These are phyloP conservation scores for Dissophora ornata DNA, from an alignment of 192 early-diverging fungal genomes.

Conservation along the genomic window DNA sequence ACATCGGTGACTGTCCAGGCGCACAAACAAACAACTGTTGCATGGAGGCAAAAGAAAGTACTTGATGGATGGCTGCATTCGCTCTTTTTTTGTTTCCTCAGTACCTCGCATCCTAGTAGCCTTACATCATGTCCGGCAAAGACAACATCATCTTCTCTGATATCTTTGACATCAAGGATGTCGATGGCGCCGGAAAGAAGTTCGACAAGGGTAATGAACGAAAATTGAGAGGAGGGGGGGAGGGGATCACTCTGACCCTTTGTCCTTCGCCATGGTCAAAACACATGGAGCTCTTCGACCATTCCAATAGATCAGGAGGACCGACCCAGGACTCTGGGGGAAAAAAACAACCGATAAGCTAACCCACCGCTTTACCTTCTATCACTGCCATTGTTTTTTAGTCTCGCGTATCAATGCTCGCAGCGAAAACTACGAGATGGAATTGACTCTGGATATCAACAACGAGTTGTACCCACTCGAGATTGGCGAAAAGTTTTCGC, in stretches of 20 bases:
- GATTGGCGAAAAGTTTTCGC: conserved; percentile 85
- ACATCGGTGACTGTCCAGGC: too few relatives aligned
- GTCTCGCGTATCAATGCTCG: conserved; percentile 90
- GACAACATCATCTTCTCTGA: conserved; percentile 89
- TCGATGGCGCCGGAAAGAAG: conserved; percentile 90
- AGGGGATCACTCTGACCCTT: background rate
- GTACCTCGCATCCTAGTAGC: background rate
- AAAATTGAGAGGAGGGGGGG: too few relatives aligned
- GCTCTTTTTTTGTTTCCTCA: background rate
- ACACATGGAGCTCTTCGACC: too few relatives aligned
- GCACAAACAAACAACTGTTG: background rate
- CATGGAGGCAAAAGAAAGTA: background rate
- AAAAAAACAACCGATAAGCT: too few relatives aligned
- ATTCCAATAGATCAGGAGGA: too few relatives aligned
- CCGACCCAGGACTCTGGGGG: too few relatives aligned
- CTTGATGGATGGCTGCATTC: background rate
- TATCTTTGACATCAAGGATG: conserved; percentile 89
- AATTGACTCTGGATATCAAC: conserved; percentile 94
- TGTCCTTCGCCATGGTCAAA: background rate
- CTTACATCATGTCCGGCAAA: conserved; percentile 64
- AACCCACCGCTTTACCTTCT: too few relatives aligned
- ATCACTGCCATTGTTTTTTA: conserved; percentile 27
- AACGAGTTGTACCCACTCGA: conserved; percentile 92
- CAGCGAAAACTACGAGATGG: conserved; percentile 89
- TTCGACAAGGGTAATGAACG: conserved; percentile 96